Evolutionary conservation across 2,329 filamentous ascomycete genomes (phyloP).

Genomic region (Trichoderma endophyticum): DNA sequence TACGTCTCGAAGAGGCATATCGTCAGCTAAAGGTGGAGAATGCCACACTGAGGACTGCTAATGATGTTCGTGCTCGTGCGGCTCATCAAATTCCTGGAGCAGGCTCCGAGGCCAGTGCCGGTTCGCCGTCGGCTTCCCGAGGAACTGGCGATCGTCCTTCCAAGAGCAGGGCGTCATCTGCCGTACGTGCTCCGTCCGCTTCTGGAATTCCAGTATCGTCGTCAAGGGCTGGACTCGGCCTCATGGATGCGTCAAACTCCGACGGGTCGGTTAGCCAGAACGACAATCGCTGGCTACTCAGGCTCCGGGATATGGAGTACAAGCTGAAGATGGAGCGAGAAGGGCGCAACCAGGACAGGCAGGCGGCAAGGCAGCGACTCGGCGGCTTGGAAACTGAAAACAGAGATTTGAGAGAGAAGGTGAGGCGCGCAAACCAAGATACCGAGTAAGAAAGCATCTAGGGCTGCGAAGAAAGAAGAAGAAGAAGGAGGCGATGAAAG

Average conservation of each 20-base stretch:
- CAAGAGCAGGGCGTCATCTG: constrained; percentile 30
- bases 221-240: constrained; percentile 15
- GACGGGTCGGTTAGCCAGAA: constrained; percentile 26
- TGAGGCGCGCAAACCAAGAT: constrained; percentile 42
- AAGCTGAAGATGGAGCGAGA: constrained; percentile 89
- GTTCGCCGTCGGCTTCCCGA: constrained; percentile 53
- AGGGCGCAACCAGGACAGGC: constrained; percentile 77
- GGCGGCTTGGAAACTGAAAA: constrained; percentile 75
- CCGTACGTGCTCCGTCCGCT: constrained; percentile 32
- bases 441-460: constrained; percentile 24
- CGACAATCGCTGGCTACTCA: constrained; percentile 78
- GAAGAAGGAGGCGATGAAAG: neutral
- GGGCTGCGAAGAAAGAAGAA: neutral
- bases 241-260: constrained; percentile 9
- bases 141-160: constrained; percentile 46
- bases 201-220: constrained; percentile 27
- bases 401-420: constrained; percentile 61
- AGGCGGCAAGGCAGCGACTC: constrained; percentile 74
- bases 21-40: constrained; percentile 63
- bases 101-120: constrained; percentile 37
- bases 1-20: constrained; percentile 58
- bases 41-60: constrained; percentile 64
- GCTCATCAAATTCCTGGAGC: constrained; percentile 41
- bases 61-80: constrained; percentile 54
- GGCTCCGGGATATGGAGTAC: constrained; percentile 82